Base-by-base conservation (phyloP, 2,329 filamentous ascomycete species). In the Verticillium alfalfae region DNA sequence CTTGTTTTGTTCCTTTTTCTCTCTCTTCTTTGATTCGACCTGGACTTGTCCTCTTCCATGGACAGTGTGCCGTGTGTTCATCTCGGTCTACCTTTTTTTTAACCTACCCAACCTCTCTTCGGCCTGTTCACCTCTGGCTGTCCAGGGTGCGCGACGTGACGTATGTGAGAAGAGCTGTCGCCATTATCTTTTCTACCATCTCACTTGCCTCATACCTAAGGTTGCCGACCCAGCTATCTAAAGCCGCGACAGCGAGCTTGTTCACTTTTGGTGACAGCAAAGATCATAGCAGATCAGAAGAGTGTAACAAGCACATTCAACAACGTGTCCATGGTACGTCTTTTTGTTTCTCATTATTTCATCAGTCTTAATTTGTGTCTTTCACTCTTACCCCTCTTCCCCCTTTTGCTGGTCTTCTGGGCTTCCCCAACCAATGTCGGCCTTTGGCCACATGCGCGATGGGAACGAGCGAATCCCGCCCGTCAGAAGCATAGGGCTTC, bases 111-210 rank as follows among this genome's bases (percentile, higher is more conserved):
- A 66, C 67, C 65, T 66, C 68, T 69, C 69, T 67, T 70, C 66
- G 69, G 67, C 70, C 70, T 76, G 75, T 71, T 37, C 75, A 76
- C 73, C 73, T 77, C 77, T 78, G 77, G 76, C 74, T 76, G 70
- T 75, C 78, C 77, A 78, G 78, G 77, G 72, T 73, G 73, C 76
- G 75, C 72, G 72, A 72, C 75, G 69, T 79, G 73, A 71, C 68
- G 37, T 57, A 4, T n/a, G 38, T 34, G 38, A 58, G 57, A 41
- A 58, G n/a, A 52, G 45, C 18, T 52, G 45, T 52, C 22, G 45
- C 13, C 45, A 26, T 18, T 26, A 26, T 18, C 18, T 22, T 22
- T 10, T 22, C 41, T 49, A 45, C 45, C 45, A 45, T 2, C 45
- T 49, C 18, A 52, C 26, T 31, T 31, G 26, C 26, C 26, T 31